These are phyloP conservation scores for Cudoniella acicularis DNA, from an alignment of 495 filamentous ascomycete genomes.

Conservation along the genomic window DNA sequence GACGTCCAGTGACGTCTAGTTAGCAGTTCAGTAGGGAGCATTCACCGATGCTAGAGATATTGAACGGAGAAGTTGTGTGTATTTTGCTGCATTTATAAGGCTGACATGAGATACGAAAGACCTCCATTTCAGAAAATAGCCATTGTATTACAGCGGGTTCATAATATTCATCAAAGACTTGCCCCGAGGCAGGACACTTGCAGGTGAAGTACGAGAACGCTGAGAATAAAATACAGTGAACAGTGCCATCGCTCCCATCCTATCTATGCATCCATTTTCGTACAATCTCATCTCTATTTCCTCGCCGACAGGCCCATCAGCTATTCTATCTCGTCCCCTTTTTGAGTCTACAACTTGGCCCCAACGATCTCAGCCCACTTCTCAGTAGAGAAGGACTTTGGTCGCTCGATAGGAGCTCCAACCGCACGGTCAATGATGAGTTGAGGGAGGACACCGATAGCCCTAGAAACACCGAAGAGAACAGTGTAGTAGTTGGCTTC, in stretches of 20 bases:
- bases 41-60: no score
- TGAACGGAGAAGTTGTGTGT: no score
- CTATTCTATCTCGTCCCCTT: not conserved
- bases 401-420: constrained; percentile 77
- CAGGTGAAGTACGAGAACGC: constrained; percentile 23
- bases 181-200: constrained; percentile 3
- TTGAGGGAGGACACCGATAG: constrained; percentile 96
- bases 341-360: constrained; percentile 70
- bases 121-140: constrained; percentile 1
- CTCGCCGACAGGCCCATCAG: not conserved
- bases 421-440: constrained; percentile 99
- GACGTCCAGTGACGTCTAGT: no score
- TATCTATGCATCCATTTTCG: constrained; percentile 23
- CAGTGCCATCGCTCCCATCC: constrained; percentile 18
- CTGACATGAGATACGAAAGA: no score
- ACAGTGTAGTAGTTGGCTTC: constrained; percentile 99
- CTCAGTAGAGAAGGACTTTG: constrained; percentile 96
- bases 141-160: constrained; percentile 4
- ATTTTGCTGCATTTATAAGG: no score
- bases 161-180: not conserved
- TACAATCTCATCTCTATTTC: constrained; percentile 7
- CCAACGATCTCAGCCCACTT: constrained; percentile 93
- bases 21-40: no score
- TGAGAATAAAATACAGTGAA: constrained; percentile 26
- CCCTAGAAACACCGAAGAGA: constrained; percentile 96